A percentile compares a stretch with the other conserved stretches of the same genome.
Evolutionary conservation across 805 yeast species (phyloP).

Genomic region (Candida saitoana): DNA sequence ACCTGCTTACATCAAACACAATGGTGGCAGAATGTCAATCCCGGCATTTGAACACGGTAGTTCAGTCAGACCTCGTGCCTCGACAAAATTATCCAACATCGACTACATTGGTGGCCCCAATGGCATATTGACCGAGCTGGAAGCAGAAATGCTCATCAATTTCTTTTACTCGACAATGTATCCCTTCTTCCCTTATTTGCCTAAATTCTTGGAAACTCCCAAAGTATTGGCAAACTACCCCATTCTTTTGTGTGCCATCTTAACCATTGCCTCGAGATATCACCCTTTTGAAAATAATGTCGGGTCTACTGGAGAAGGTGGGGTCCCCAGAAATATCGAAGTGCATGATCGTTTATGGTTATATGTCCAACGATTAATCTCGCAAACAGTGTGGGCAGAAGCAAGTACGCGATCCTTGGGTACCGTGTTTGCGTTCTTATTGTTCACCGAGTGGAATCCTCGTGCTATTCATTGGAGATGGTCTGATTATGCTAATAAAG

Average conservation of each 20-base stretch:
- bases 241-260: conserved; percentile 70
- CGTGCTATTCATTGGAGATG: conserved; percentile 88
- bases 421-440: conserved; percentile 75
- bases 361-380: conserved; percentile 72
- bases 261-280: conserved; percentile 78
- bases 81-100: conserved; percentile 49
- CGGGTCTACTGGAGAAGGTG: conserved; percentile 19
- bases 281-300: conserved; percentile 49
- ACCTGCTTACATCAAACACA: conserved; percentile 20
- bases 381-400: conserved; percentile 92
- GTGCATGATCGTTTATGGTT: conserved; percentile 82
- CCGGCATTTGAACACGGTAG: conserved; percentile 42
- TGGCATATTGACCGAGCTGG: conserved; percentile 57
- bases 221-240: conserved; percentile 73
- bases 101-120: conserved; percentile 59
- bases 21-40: conserved; percentile 27
- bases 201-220: conserved; percentile 64
- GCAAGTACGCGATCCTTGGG: conserved; percentile 85
- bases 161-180: conserved; percentile 75
- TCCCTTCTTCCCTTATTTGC: conserved; percentile 87
- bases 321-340: conserved; percentile 48
- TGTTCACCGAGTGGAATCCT: conserved; percentile 95
- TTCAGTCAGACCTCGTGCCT: conserved; percentile 44
- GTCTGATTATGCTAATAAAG: conserved; percentile 73
- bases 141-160: conserved; percentile 54